A percentile compares a stretch with the other conserved stretches of the same genome.
These are phyloP conservation scores for Amaranthus hypochondriacus DNA, from an alignment of 148 eudicot species.

Conservation along the genomic window DNA sequence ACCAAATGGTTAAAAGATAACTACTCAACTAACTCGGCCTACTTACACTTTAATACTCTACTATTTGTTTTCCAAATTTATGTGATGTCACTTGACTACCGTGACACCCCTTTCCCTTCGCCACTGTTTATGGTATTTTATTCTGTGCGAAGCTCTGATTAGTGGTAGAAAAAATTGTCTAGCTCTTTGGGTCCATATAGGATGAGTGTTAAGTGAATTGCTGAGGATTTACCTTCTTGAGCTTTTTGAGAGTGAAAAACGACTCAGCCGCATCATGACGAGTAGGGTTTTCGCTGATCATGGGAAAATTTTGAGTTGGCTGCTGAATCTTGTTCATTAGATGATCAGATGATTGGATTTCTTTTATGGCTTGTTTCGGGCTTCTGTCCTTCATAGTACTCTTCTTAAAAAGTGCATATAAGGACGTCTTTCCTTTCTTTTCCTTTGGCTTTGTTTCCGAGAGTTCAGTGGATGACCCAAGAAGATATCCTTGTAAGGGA, in stretches of 20 bases:
- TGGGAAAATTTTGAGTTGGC: conserved; percentile 28
- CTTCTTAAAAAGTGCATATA: conserved; percentile 34
- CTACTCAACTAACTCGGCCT: too few species aligned
- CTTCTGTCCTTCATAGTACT: conserved; percentile 8
- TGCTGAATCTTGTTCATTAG: conserved; percentile 37
- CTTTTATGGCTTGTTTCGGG: conserved; percentile 17
- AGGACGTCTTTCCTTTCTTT: conserved; percentile 33
- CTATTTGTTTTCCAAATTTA: too few species aligned
- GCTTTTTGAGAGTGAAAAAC: conserved; percentile 14
- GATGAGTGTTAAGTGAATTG: not conserved
- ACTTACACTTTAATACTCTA: too few species aligned
- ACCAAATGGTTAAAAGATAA: too few species aligned
- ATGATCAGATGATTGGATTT: conserved; percentile 18
- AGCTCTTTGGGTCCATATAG: not conserved
- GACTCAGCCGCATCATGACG: conserved; percentile 25
- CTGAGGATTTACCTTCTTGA: conserved; percentile 27
- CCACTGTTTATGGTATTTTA: not conserved
- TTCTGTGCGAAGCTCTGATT: not conserved
- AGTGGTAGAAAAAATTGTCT: not conserved
- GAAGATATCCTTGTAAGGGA: conserved; percentile 65
- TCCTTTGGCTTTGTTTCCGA: conserved; percentile 23
- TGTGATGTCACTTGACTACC: too few species aligned
- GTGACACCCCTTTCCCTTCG: too few species aligned
- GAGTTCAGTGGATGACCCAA: conserved; percentile 41
- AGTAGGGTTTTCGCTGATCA: conserved; percentile 20